phyloP scores from a whole-genome alignment of 2,329 filamentous ascomycete species.

The Sporothrix brunneoviolacea region DNA sequence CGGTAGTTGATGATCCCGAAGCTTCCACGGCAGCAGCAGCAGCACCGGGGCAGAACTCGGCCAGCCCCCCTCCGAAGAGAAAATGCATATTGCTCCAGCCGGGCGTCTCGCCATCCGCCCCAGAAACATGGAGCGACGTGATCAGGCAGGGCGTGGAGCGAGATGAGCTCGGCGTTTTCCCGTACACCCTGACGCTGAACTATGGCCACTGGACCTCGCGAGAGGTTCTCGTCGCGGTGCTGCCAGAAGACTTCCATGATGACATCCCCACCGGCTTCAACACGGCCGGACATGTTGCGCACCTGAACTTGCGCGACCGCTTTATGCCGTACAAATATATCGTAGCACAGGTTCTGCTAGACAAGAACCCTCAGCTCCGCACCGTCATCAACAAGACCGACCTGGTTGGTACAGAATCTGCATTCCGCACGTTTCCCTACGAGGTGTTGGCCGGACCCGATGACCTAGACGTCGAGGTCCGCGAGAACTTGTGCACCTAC shows the following conservation, averaged over 20 bases:
- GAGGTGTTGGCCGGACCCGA: slow-evolving; percentile 79
- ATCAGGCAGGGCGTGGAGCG: slow-evolving; percentile 62
- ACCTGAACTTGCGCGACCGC: slow-evolving; percentile 79
- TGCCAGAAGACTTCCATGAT: slow-evolving; percentile 72
- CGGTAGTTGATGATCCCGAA: slow-evolving; percentile 59
- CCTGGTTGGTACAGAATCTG: slow-evolving; percentile 75
- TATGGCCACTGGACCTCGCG: slow-evolving; percentile 85
- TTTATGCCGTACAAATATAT: slow-evolving; percentile 81
- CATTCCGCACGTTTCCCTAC: slow-evolving; percentile 88
- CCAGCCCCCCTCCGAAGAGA: slow-evolving; percentile 19
- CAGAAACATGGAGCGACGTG: slow-evolving; percentile 67
- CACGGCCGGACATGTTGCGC: slow-evolving; percentile 83
- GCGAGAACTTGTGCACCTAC: slow-evolving; percentile 80
- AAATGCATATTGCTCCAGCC: slow-evolving; percentile 58
- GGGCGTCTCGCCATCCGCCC: slow-evolving; percentile 49
- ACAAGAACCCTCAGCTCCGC: slow-evolving; percentile 75
- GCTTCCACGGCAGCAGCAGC: slow-evolving; percentile 30
- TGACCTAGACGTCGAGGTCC: slow-evolving; percentile 75
- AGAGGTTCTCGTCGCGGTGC: slow-evolving; percentile 77
- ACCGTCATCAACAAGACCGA: slow-evolving; percentile 97
- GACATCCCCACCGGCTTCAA: slow-evolving; percentile 85
- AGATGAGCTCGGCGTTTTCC: slow-evolving; percentile 62
- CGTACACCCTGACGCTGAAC: slow-evolving; percentile 67
- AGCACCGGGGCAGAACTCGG: slow-evolving; percentile 35
- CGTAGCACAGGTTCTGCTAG: slow-evolving; percentile 76